Conservation (phyloP, 768 basidiomycete species). For the Trametes elegans region DNA sequence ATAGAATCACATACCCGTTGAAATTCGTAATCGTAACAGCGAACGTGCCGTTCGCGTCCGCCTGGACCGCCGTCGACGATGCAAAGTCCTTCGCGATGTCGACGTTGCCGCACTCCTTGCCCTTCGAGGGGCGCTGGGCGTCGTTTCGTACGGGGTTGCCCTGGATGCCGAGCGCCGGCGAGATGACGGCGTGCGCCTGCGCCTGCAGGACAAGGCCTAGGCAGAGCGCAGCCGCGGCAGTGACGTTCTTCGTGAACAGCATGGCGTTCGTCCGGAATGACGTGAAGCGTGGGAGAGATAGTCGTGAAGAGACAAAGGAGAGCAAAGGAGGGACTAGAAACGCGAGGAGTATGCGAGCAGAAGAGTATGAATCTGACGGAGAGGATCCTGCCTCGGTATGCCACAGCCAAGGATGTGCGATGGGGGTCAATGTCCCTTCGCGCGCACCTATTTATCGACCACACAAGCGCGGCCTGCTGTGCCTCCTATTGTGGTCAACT, state of each 20-base stretch:
- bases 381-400: constrained; percentile 25
- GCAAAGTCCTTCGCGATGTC: constrained; percentile 41
- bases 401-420: constrained; percentile 10
- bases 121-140: constrained; percentile 30
- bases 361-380: constrained; percentile 14
- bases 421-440: not conserved
- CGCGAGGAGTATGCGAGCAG: constrained; percentile 5
- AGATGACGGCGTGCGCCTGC: constrained; percentile 41
- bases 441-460: not conserved
- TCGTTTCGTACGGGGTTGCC: constrained; percentile 27
- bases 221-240: constrained; percentile 31
- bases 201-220: constrained; percentile 37
- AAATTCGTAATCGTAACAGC: constrained; percentile 43
- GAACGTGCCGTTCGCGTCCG: constrained; percentile 40
- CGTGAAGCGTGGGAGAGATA: not conserved
- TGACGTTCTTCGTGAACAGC: constrained; percentile 28
- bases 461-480: not conserved
- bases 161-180: constrained; percentile 39
- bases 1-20: constrained; percentile 38
- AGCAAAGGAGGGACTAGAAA: not conserved
- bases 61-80: constrained; percentile 30
- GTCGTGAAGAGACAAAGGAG: not conserved
- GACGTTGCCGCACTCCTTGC: constrained; percentile 41
- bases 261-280: not conserved
- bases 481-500: too few species aligned